Base-by-base conservation (phyloP, 768 basidiomycete species). In the Naganishia onofrii region DNA sequence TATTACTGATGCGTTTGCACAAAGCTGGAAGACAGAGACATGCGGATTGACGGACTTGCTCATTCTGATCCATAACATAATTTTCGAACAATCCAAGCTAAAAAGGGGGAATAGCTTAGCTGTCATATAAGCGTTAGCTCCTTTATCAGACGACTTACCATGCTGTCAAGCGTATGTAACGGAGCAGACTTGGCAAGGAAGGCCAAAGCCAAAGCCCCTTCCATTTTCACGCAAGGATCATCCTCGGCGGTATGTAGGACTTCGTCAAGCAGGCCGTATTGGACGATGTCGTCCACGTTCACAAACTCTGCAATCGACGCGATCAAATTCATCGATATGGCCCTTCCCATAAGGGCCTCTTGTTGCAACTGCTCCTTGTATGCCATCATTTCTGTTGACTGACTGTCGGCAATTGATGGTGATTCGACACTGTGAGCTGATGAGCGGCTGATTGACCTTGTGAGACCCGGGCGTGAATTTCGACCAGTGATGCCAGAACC, bases 321-420 rank as follows among this genome's bases (percentile, higher is more conserved):
- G 83, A 95, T 90, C 63, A 96, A 82, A 77, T 91, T 92, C 92
- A 96, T 93, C 75, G 92, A 92, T 5, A 91, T 90, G 58, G 95
- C 83, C 69, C 92, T 85, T 6, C 94, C 94, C 23, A 92, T 85
- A 5, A 90, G 87, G 17, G 89, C 91, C 77, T 94, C 91, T 73
- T 92, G 87, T 34, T 81, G 82, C 19, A 81, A 58, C 63, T 81
- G 79, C 48, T 69, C 70, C 31, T 78, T 73, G 67, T 63, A 63
- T 13, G 60, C 60, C 21, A 63, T 26, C 31, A 63, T 42, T 28
- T 63, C 60, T 15, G 60, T 63, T 44, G 60, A 63, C 21, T 63
- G 60, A 19, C 60, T 63, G 42, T 63, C 60, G 10, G 60, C 60
- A 10, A 63, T 28, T 29, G 60, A 63, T 44, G 15, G 60, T 13